phyloP scores from a whole-genome alignment of 768 basidiomycete species.

The Coprinopsis cinerea region DNA sequence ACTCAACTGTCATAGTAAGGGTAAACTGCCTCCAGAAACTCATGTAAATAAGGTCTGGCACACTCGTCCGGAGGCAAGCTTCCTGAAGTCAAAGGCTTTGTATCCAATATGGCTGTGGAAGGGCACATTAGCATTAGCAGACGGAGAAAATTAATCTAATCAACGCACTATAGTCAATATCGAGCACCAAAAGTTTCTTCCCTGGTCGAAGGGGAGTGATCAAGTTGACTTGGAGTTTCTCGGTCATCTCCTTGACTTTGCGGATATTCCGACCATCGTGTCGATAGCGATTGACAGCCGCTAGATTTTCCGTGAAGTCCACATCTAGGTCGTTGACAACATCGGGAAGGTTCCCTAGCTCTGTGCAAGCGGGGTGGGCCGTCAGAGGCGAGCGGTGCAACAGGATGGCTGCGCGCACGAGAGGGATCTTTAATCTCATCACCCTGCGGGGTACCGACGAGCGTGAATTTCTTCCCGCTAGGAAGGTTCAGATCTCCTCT shows the following conservation, averaged over 20 bases:
- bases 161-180: slow-evolving; percentile 78
- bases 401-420: slow-evolving; percentile 33
- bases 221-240: slow-evolving; percentile 58
- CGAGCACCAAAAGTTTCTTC: slow-evolving; percentile 79
- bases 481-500: slow-evolving; percentile 57
- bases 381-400: not conserved
- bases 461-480: slow-evolving; percentile 70
- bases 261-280: slow-evolving; percentile 79
- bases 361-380: slow-evolving; percentile 25
- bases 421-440: slow-evolving; percentile 80
- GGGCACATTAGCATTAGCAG: slow-evolving; percentile 7
- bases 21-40: slow-evolving; percentile 76
- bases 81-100: slow-evolving; percentile 78
- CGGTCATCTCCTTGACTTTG: slow-evolving; percentile 69
- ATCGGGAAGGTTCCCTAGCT: slow-evolving; percentile 60
- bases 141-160: not conserved
- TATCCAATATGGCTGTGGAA: slow-evolving; percentile 68
- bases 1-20: slow-evolving; percentile 68
- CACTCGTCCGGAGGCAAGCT: slow-evolving; percentile 77
- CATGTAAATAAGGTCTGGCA: slow-evolving; percentile 76
- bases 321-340: slow-evolving; percentile 80
- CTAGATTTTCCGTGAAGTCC: slow-evolving; percentile 61
- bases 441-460: slow-evolving; percentile 82
- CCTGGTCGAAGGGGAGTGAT: slow-evolving; percentile 73
- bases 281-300: slow-evolving; percentile 52